Base-by-base conservation (phyloP, 2,329 filamentous ascomycete species). In the Ophiocordyceps camponoti-leonardi region DNA sequence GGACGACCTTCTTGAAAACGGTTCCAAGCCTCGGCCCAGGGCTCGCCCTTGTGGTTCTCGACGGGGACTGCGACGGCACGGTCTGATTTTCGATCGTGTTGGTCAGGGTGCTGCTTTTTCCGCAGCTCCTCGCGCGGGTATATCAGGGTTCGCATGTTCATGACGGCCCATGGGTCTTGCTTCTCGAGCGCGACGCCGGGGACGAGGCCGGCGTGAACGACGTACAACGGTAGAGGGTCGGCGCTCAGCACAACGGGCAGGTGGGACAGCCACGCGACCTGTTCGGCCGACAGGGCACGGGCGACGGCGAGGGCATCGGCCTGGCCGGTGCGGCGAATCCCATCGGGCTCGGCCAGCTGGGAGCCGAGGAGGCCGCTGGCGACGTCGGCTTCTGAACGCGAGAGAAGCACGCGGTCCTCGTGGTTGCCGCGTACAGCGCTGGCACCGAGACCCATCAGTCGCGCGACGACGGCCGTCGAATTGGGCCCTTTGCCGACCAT, bases 351-450 rank as follows among this genome's bases (percentile, higher is more conserved):
- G 45, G 57, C 50, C 18, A 58, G 53, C n/a, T 55, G 53, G 19
- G 55, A 55, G 44, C 50, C 48, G 35, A 58, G 51, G 6, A 37
- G 33, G 45, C 56, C 56, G 23, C 49, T 46, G 33, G 54, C 56
- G 23, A 48, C 44, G 41, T 54, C 50, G 47, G 55, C 43, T 18
- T 56, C 52, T n/a, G 53, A 49, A 57, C 79, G 74, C 1, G 79
- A 72, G 10, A 81, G 71, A n/a, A 96, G 71, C 19, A 95, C 71
- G 20, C 79, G 74, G 59, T 96, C 88, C 59, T 98, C 92, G 64
- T 94, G 85, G 63, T 95, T 95, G 18, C 92, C 92, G 44, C 90
- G 80, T 10, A 96, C 86, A 50, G 79, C 85, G 28, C 81, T 85
- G 20, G 90, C 88, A 44, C 76, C 75, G 35, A 90, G 65, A 14